A percentile compares a stretch with the other conserved stretches of the same genome.
Conservation (phyloP, 2,329 filamentous ascomycete genomes). For the Gyromitra esculenta region DNA sequence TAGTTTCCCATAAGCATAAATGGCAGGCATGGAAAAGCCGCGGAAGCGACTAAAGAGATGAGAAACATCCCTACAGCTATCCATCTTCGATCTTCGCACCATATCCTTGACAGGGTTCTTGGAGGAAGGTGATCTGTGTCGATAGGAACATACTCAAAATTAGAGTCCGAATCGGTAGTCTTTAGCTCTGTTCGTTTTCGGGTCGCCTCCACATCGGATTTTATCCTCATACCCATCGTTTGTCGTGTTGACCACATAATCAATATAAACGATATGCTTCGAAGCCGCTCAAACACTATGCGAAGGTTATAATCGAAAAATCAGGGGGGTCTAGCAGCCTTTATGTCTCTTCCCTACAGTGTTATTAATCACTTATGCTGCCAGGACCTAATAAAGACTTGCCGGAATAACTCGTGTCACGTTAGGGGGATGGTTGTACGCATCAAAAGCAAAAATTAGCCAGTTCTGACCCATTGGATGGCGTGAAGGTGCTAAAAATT, state of each 20-base stretch:
- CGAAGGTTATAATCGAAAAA: not conserved
- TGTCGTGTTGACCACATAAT: not conserved
- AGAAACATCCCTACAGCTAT: constrained; percentile 9
- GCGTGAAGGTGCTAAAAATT: not conserved
- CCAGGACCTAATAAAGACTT: not conserved
- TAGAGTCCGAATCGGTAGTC: not conserved
- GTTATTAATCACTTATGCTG: too few relatives aligned
- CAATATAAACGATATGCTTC: not conserved
- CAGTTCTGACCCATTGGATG: not conserved
- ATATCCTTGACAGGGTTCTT: not conserved
- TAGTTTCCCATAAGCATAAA: not conserved
- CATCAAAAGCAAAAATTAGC: not conserved
- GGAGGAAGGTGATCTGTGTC: not conserved
- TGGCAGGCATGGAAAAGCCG: not conserved
- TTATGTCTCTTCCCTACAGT: not conserved
- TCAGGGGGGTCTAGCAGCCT: not conserved
- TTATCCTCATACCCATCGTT: not conserved
- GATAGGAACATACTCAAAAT: not conserved
- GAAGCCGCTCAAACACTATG: not conserved
- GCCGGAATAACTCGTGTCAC: not conserved
- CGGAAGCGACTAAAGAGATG: too few relatives aligned
- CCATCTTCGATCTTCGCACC: not conserved
- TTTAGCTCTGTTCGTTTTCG: not conserved
- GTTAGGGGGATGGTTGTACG: not conserved
- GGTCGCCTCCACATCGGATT: not conserved